Percentiles rank a stretch among this genome's conserved stretches.
Evolutionary conservation across 345 rosid genomes (phyloP).

Genomic region (Gossypium arboreum): DNA sequence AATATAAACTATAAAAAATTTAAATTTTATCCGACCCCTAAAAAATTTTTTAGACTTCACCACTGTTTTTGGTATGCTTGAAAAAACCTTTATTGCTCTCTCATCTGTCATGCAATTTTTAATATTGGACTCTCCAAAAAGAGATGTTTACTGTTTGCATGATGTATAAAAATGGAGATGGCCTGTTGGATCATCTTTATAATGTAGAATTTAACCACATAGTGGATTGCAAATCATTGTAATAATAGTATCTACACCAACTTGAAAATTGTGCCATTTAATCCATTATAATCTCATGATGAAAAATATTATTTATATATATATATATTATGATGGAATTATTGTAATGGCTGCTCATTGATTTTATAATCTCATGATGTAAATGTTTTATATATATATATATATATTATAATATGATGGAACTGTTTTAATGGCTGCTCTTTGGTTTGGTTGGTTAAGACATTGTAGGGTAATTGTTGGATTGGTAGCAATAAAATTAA

Average conservation of each 20-base stretch:
- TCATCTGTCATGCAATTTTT: constrained; percentile 5
- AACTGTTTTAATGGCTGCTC: not conserved
- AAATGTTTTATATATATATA: not conserved
- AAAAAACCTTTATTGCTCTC: not conserved
- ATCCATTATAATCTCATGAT: not conserved
- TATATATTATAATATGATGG: not conserved
- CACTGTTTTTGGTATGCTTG: not conserved
- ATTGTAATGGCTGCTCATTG: not conserved
- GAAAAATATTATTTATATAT: not conserved
- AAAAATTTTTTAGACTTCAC: too few relatives aligned
- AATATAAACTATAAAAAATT: too few relatives aligned
- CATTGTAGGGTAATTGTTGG: not conserved
- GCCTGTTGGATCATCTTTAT: not conserved
- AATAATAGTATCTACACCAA: not conserved
- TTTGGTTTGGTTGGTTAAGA: not conserved
- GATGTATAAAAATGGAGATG: constrained; percentile 7
- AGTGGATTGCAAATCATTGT: not conserved
- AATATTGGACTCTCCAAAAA: not conserved
- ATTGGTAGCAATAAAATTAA: not conserved
- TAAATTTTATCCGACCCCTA: too few relatives aligned
- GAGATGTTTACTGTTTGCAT: too few relatives aligned
- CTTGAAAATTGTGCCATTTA: not conserved
- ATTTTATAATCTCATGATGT: not conserved
- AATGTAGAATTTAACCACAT: not conserved
- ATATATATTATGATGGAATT: not conserved